These are phyloP conservation scores for Pisolithus orientalis DNA, from an alignment of 768 basidiomycete genomes.

Conservation along the genomic window DNA sequence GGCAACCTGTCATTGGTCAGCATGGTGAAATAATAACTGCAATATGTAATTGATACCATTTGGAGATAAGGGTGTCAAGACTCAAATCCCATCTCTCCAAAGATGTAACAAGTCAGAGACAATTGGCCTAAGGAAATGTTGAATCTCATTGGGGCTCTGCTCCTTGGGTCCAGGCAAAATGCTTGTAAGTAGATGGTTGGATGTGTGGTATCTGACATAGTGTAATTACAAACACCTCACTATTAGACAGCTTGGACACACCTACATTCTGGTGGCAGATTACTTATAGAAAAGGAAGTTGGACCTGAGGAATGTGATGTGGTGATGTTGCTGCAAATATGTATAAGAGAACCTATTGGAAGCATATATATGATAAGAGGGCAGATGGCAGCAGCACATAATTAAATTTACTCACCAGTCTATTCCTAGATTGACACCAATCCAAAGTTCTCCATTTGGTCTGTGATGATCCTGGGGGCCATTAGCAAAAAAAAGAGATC, in stretches of 20 bases:
- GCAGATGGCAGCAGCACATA: no score
- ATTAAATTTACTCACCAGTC: no score
- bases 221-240: no score
- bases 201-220: slow-evolving; percentile 20
- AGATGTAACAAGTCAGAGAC: slow-evolving; percentile 23
- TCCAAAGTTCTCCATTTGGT: no score
- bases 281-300: slow-evolving; percentile 28
- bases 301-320: slow-evolving; percentile 31
- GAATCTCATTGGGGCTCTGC: slow-evolving; percentile 18
- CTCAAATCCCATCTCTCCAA: slow-evolving; percentile 19
- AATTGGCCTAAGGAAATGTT: slow-evolving; percentile 19
- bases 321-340: slow-evolving; percentile 28
- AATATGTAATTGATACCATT: no score
- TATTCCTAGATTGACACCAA: no score
- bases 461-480: no score
- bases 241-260: slow-evolving; percentile 11
- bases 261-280: slow-evolving; percentile 23
- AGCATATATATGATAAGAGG: no score
- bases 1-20: slow-evolving; percentile 9
- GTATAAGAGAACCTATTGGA: slow-evolving; percentile 25
- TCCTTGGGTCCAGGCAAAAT: slow-evolving; percentile 27
- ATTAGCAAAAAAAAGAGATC: no score
- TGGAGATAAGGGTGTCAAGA: slow-evolving; percentile 18
- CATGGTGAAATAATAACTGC: not conserved
- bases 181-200: slow-evolving; percentile 18